Evolutionary conservation across 2,329 filamentous ascomycete species (phyloP), one percentile per base, ranked within the genome.

Genomic region (Didymella exigua): DNA sequence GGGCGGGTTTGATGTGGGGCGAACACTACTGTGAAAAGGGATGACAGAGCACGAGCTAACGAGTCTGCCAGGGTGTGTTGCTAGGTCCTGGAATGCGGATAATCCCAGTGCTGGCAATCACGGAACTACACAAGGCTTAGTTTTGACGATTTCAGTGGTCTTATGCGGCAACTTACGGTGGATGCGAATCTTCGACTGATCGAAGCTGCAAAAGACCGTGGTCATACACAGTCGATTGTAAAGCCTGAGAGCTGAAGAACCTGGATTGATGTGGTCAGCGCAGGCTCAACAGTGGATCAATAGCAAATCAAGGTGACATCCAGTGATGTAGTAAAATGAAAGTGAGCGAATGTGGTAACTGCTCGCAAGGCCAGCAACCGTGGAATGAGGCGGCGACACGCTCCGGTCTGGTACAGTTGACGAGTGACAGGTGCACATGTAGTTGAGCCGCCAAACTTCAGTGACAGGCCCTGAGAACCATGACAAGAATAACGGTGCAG

Each of bases 11-110:
- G 65, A 70, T 68, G 68, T 68, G 63, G 69, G 69, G 68, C 67
- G 66, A 67, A 66, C 58, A 62, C 64, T 59, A 59, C 65, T 52
- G 58, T 56, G 60, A 60, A 65, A 73, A 73, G 72, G 71, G 70
- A 69, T 67, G 73, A 78, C 75, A 81, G 78, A 82, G 74, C 77
- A 79, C 79, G 79, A 81, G 75, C 77, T 80, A 82, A 82, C 79
- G 79, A 77, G 78, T 81, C 79, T 78, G 72, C 79, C 65, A 68
- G 60, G 68, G 70, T 70, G 62, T 65, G 69, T 71, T 69, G 71
- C 75, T 71, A 72, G 74, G 72, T 74, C 67, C 71, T 76, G 71
- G 75, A 78, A 79, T 79, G 75, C 73, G 46, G 69, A 69, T 72
- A 68, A 71, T 70, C 68, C 64, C 71, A 68, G 66, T 64, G 62